These are phyloP conservation scores for Strobilomyces echinocephalus DNA, from an alignment of 768 basidiomycete genomes.

Conservation along the genomic window DNA sequence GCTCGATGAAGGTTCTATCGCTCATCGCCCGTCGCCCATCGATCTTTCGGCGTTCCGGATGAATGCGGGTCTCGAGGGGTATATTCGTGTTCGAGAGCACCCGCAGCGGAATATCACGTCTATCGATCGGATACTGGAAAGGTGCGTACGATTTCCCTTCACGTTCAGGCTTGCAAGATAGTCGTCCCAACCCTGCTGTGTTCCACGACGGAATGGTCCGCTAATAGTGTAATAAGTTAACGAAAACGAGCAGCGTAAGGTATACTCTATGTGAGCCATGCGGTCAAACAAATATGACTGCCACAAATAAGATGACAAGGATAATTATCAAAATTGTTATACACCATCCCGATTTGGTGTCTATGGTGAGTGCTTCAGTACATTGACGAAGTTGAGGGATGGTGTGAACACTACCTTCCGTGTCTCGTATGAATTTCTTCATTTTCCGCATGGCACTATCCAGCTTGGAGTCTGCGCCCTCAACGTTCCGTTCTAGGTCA, in stretches of 20 bases:
- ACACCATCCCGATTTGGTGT: constrained; percentile 87
- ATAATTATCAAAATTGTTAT: constrained; percentile 81
- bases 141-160: neutral
- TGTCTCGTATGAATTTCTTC: constrained; percentile 78
- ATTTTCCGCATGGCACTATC: constrained; percentile 61
- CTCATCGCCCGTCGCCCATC: too few species aligned
- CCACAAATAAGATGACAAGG: constrained; percentile 68
- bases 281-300: constrained; percentile 67
- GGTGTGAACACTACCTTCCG: constrained; percentile 50
- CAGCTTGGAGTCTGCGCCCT: constrained; percentile 62
- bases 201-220: neutral
- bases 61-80: too few species aligned
- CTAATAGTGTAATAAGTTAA: constrained; percentile 17
- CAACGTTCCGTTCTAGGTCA: constrained; percentile 72
- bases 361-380: constrained; percentile 35
- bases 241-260: constrained; percentile 3
- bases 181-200: neutral
- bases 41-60: too few species aligned
- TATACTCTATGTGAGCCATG: constrained; percentile 4
- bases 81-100: too few species aligned
- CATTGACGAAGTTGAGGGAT: neutral
- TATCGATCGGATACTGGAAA: neutral
- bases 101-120: too few species aligned
- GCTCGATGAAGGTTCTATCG: too few species aligned
- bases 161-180: too few species aligned